Base-by-base conservation (phyloP, 192 early-diverging fungal genomes). In the Coemansia sp. region DNA sequence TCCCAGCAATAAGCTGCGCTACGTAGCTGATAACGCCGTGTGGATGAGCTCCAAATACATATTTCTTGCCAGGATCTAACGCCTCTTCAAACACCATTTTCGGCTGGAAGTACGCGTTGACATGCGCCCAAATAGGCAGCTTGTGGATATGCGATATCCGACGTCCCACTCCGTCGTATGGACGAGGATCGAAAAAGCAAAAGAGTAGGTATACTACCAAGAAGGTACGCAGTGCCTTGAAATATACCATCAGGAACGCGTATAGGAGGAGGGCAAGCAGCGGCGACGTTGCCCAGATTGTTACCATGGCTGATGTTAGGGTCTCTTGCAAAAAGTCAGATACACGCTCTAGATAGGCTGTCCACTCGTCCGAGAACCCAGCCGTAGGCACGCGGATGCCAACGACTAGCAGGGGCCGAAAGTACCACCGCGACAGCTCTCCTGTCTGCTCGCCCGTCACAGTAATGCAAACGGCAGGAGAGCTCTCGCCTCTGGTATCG, bases 21-120 rank as follows among this genome's bases (percentile, higher is more conserved):
- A 92, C 93, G 29, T 95, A 85, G 17, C 89, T 85, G 59, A 95
- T 92, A 61, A 97, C 91, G 8, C 94, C 94, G 67, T 96, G 94
- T 19, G 95, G 95, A 72, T 99, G 95, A 70, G 93, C 69, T 44
- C 89, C 95, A 85, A 99, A 94, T 1, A 99, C 85, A 69, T 99
- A 97, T 65, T 92, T 92, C 53, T 88, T 88, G 27, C 64, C 73
- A 6, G 95, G 88, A 73, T 97, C 94, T 60, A 99, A 71, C 60
- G 94, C 92, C 27, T 67, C 87, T 69, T 94, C 93, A 87, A 94
- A 93, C 59, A 92, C 78, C 42, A 97, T 79, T 4, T 80, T 75
- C 27, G 90, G 87, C 14, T 94, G 93, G 66, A 94, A 97, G 68
- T 93, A 95, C 42, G 89, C 87, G 42, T 85, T 85, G 62, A 93